phyloP scores from a whole-genome alignment of 306 rosid species.

The Glycine tomentella region DNA sequence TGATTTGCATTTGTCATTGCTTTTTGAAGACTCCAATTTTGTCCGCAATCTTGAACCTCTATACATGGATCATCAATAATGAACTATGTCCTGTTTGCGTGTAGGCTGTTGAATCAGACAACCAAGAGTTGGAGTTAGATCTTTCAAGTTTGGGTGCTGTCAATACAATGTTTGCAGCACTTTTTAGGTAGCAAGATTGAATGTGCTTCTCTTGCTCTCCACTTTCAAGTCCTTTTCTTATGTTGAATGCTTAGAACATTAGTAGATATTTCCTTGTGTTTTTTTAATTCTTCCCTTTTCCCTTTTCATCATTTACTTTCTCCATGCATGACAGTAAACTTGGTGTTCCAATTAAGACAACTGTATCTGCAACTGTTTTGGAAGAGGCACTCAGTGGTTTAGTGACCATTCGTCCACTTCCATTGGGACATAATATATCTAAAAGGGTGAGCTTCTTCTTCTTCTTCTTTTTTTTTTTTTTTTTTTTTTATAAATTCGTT shows the following conservation, averaged over 20 bases:
- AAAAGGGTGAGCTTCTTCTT: conserved; percentile 64
- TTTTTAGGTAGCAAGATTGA: conserved; percentile 71
- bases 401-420: conserved; percentile 74
- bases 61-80: conserved; percentile 15
- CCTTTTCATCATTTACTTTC: conserved; percentile 36
- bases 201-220: conserved; percentile 31
- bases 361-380: conserved; percentile 89
- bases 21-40: conserved; percentile 22
- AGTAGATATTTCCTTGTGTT: not conserved
- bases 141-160: conserved; percentile 98
- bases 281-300: conserved; percentile 24
- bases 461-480: too few species aligned
- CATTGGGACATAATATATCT: conserved; percentile 67
- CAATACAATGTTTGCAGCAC: conserved; percentile 99
- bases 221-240: conserved; percentile 23
- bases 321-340: conserved; percentile 72
- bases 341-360: conserved; percentile 98
- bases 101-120: conserved; percentile 93
- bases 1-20: conserved; percentile 36
- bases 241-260: conserved; percentile 9
- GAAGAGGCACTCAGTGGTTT: conserved; percentile 93
- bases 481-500: not conserved
- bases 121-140: conserved; percentile 96
- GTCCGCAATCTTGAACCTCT: conserved; percentile 1
- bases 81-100: conserved; percentile 44